Conservation (phyloP, 163 green algal genomes). For the Volvox carteri region DNA sequence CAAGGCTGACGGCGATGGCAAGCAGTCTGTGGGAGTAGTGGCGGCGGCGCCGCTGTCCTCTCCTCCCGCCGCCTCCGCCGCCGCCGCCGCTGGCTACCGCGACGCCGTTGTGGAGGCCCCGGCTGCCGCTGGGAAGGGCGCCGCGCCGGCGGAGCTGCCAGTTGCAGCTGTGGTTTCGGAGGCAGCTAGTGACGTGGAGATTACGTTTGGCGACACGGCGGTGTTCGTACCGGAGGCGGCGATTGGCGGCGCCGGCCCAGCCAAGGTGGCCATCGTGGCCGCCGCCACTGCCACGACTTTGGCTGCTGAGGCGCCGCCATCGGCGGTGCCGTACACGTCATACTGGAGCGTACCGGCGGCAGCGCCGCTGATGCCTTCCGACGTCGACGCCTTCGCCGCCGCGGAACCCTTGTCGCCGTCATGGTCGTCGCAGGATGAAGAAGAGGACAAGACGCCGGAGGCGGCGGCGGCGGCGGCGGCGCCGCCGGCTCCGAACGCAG, state of each 20-base stretch:
- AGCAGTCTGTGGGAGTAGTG: too few relatives aligned
- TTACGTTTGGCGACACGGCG: not conserved
- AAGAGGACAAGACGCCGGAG: not conserved
- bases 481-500: not conserved
- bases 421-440: not conserved
- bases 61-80: too few relatives aligned
- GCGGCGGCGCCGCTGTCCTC: too few relatives aligned
- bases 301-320: not conserved
- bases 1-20: not conserved
- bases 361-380: not conserved
- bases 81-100: too few relatives aligned
- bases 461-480: not conserved
- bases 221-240: not conserved
- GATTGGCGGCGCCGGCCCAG: too few relatives aligned
- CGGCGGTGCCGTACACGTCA: not conserved
- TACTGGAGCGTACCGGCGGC: not conserved
- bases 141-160: not conserved
- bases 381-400: constrained; percentile 7
- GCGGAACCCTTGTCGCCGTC: not conserved
- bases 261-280: not conserved
- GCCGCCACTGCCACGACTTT: not conserved
- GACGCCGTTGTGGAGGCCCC: too few relatives aligned
- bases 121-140: not conserved
- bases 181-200: not conserved
- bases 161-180: not conserved